These are phyloP conservation scores for Pichia phayaonensis DNA, from an alignment of 805 yeast species.

Conservation along the genomic window DNA sequence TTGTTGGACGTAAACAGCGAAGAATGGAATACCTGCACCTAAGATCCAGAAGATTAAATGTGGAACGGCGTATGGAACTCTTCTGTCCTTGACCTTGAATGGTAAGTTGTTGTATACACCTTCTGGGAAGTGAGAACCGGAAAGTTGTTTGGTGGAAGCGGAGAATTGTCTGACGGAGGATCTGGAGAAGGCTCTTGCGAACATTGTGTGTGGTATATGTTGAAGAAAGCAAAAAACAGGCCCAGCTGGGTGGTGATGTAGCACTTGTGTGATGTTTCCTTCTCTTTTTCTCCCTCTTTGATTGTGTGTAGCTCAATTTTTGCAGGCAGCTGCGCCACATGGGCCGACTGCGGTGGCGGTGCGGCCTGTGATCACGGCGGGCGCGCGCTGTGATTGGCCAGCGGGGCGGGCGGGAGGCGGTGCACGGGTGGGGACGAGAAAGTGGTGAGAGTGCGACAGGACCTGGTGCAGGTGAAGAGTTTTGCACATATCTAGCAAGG, in stretches of 20 bases:
- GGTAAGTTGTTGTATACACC: slow-evolving; percentile 93
- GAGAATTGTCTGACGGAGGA: slow-evolving; percentile 41
- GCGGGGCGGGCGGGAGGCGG: not conserved
- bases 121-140: slow-evolving; percentile 46
- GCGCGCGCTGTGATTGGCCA: slow-evolving; percentile 1
- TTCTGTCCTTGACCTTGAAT: slow-evolving; percentile 89
- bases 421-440: not conserved
- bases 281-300: too few species aligned
- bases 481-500: not conserved
- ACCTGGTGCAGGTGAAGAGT: not conserved
- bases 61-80: slow-evolving; percentile 75
- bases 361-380: not conserved
- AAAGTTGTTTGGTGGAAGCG: slow-evolving; percentile 35
- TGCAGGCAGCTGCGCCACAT: not conserved
- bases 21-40: slow-evolving; percentile 72
- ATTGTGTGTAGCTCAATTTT: too few species aligned
- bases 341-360: not conserved
- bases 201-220: slow-evolving; percentile 17
- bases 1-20: slow-evolving; percentile 71
- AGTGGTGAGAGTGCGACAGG: not conserved
- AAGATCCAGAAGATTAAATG: slow-evolving; percentile 72
- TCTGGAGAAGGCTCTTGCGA: slow-evolving; percentile 25
- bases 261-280: too few species aligned
- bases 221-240: too few species aligned
- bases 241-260: too few species aligned